Percentiles rank a stretch among this genome's conserved stretches.
These are phyloP conservation scores for Pleurotus platypus DNA, from an alignment of 768 basidiomycete genomes.

Conservation along the genomic window DNA sequence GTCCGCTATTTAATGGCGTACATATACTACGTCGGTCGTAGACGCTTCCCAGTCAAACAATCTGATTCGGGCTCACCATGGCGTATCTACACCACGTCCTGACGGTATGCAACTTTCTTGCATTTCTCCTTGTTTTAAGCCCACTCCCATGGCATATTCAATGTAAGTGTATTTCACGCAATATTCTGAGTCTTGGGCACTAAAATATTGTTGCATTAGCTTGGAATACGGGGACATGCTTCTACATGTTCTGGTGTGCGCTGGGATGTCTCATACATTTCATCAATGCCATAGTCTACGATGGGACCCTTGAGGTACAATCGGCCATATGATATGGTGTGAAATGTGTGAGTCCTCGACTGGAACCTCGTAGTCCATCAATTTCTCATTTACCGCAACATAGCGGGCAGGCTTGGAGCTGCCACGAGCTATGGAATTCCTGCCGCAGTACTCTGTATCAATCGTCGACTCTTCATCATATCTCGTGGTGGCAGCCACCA, in stretches of 20 bases:
- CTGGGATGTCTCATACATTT: conserved; percentile 35
- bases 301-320: neutral
- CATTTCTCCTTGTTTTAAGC: conserved; percentile 1
- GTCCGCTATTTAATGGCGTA: too few relatives aligned
- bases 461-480: conserved; percentile 9
- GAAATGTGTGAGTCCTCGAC: neutral
- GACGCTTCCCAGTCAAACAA: too few relatives aligned
- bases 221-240: conserved; percentile 49
- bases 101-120: neutral
- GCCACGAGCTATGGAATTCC: conserved; percentile 4
- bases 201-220: conserved; percentile 16
- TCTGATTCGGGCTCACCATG: neutral
- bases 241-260: conserved; percentile 48
- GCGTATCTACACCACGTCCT: neutral
- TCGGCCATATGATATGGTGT: conserved; percentile 6
- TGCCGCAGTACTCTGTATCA: conserved; percentile 5
- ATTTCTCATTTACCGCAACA: neutral
- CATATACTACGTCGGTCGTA: too few relatives aligned
- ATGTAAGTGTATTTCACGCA: neutral
- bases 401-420: neutral
- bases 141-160: neutral
- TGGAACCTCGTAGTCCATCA: too few relatives aligned
- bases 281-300: conserved; percentile 44
- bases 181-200: neutral
- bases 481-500: conserved; percentile 1